Conservation (phyloP, 2,329 filamentous ascomycete species). For the Colletotrichum somersetense region DNA sequence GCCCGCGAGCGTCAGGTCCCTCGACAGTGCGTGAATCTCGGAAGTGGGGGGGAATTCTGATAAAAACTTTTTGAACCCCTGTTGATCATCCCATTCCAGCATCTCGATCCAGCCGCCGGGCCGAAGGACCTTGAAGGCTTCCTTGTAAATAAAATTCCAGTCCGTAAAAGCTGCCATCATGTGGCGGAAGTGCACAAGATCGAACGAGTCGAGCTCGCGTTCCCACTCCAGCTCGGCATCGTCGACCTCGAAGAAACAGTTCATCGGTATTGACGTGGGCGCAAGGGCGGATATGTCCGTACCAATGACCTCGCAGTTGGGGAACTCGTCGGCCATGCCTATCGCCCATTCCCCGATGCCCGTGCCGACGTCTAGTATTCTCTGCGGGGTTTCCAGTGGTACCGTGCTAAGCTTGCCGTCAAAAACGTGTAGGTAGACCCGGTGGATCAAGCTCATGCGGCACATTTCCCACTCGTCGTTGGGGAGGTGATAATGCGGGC, state of each 20-base stretch:
- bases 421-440: conserved; percentile 69
- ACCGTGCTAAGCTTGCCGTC: conserved; percentile 60
- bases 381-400: conserved; percentile 53
- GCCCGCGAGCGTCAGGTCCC: conserved; percentile 59
- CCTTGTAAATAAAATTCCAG: conserved; percentile 67
- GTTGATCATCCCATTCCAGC: conserved; percentile 63
- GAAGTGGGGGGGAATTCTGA: conserved; percentile 60
- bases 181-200: conserved; percentile 68
- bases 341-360: conserved; percentile 67
- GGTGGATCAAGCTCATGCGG: conserved; percentile 71
- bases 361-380: conserved; percentile 69
- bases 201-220: conserved; percentile 63
- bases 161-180: conserved; percentile 69
- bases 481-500: conserved; percentile 71
- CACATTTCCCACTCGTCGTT: conserved; percentile 76
- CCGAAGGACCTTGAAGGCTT: conserved; percentile 65
- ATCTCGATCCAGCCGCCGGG: conserved; percentile 71
- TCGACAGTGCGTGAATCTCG: conserved; percentile 56
- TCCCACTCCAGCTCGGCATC: conserved; percentile 71
- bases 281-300: conserved; percentile 72
- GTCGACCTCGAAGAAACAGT: conserved; percentile 71
- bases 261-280: conserved; percentile 67
- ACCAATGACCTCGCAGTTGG: conserved; percentile 68
- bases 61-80: conserved; percentile 52
- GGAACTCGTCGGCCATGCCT: conserved; percentile 66